A percentile compares a stretch with the other conserved stretches of the same genome.
Evolutionary conservation across 1,284 basidiomycete species (phyloP).

Genomic region (Xerocomus minutiporus): DNA sequence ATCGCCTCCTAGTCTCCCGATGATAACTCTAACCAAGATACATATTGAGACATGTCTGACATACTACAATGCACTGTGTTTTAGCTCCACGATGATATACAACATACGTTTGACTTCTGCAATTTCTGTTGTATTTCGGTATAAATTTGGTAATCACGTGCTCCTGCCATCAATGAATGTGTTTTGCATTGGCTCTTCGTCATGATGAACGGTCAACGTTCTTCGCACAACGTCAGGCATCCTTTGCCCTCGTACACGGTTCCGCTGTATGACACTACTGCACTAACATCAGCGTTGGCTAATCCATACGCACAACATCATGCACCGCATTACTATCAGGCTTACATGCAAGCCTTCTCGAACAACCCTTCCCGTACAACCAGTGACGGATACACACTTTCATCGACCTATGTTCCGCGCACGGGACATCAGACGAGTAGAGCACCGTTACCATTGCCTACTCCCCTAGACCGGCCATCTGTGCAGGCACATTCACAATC

Average conservation of each 20-base stretch:
- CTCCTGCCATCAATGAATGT: background rate
- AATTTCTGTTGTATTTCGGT: background rate
- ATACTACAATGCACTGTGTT: constrained; percentile 36
- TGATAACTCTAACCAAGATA: constrained; percentile 28
- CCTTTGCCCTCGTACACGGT: constrained; percentile 4
- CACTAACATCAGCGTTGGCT: constrained; percentile 33
- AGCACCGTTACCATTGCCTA: constrained; percentile 6
- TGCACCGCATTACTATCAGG: constrained; percentile 53
- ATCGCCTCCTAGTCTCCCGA: constrained; percentile 13
- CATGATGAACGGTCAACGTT: constrained; percentile 18
- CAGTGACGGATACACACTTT: constrained; percentile 53
- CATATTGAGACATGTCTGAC: constrained; percentile 30
- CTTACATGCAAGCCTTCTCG: constrained; percentile 41
- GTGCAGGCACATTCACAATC: constrained; percentile 6
- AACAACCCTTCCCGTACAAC: constrained; percentile 35
- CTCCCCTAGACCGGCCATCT: constrained; percentile 2
- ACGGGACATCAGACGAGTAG: constrained; percentile 8
- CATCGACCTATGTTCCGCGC: constrained; percentile 43
- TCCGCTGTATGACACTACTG: constrained; percentile 22
- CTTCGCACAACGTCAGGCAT: constrained; percentile 3
- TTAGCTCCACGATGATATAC: constrained; percentile 30
- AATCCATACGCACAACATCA: constrained; percentile 39
- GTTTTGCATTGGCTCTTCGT: background rate
- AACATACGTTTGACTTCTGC: constrained; percentile 25
- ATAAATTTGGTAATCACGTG: constrained; percentile 25